Percentiles rank a stretch among this genome's conserved stretches.
phyloP scores from a whole-genome alignment of 1,284 basidiomycete species.

The Heterobasidion annosum region DNA sequence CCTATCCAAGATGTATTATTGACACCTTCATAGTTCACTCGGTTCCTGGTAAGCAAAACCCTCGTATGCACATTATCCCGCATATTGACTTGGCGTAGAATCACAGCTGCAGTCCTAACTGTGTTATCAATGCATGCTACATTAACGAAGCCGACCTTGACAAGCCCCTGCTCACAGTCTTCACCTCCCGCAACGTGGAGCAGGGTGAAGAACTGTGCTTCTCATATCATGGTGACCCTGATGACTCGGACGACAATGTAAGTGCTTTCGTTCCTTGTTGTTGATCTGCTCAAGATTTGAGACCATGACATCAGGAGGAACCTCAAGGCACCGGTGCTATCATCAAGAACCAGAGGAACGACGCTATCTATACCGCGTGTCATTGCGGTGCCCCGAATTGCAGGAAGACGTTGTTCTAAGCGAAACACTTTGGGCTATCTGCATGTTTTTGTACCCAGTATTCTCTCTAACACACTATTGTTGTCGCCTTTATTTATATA shows the following conservation, averaged over 20 bases:
- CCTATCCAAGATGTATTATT: slow-evolving; percentile 8
- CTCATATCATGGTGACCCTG: slow-evolving; percentile 57
- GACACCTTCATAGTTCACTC: slow-evolving; percentile 44
- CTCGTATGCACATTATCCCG: no score
- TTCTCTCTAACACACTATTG: not conserved
- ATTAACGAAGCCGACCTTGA: slow-evolving; percentile 37
- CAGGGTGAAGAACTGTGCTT: slow-evolving; percentile 75
- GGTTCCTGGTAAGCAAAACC: slow-evolving; percentile 46
- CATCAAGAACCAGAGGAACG: slow-evolving; percentile 11
- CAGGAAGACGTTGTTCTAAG: slow-evolving; percentile 20
- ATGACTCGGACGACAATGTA: slow-evolving; percentile 26
- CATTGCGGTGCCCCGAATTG: slow-evolving; percentile 33
- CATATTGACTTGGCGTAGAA: slow-evolving; percentile 52
- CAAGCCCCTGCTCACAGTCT: slow-evolving; percentile 51
- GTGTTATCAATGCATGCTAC: slow-evolving; percentile 58
- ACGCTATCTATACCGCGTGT: slow-evolving; percentile 41
- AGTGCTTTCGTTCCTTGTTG: not conserved
- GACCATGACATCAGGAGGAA: slow-evolving; percentile 7
- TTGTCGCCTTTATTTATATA: no score
- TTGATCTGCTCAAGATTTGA: not conserved
- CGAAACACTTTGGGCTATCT: no score
- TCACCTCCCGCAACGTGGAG: slow-evolving; percentile 57
- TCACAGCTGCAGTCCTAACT: slow-evolving; percentile 87
- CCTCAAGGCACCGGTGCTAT: slow-evolving; percentile 3
- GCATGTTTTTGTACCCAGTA: not conserved